Evolutionary conservation across 495 filamentous ascomycete genomes (phyloP).

Genomic region (Astrothelium macrocarpum): DNA sequence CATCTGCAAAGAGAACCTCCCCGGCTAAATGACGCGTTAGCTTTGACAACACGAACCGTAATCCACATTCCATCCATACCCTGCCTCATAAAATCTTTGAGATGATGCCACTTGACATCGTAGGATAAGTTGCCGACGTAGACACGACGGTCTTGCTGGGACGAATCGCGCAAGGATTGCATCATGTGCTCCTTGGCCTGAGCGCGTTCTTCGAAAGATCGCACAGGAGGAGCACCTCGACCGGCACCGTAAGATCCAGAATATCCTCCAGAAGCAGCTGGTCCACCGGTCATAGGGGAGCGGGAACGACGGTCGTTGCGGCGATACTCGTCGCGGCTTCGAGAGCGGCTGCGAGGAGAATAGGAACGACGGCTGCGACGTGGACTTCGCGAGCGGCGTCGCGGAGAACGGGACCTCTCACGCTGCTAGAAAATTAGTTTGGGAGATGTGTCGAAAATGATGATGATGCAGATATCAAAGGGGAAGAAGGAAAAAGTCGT

Average conservation of each 20-base stretch:
- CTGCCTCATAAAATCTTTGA: constrained; percentile 99
- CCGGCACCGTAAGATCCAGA: constrained; percentile 50
- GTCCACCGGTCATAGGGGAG: constrained; percentile 75
- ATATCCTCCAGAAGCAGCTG: constrained; percentile 58
- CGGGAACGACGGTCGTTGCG: constrained; percentile 69
- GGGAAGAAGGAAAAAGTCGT: too few relatives aligned
- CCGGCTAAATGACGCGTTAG: constrained; percentile 53
- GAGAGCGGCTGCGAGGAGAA: constrained; percentile 85
- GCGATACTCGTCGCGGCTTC: constrained; percentile 75
- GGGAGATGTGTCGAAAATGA: neutral
- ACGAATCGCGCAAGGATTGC: constrained; percentile 82
- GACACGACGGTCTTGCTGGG: constrained; percentile 97
- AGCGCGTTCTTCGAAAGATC: constrained; percentile 74
- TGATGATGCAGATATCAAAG: neutral
- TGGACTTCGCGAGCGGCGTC: constrained; percentile 74
- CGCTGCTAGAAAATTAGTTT: constrained; percentile 47
- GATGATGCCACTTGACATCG: constrained; percentile 99
- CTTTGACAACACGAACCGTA: neutral
- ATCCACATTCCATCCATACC: constrained; percentile 49
- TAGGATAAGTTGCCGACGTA: constrained; percentile 98
- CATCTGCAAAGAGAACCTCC: constrained; percentile 99
- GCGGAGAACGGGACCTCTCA: constrained; percentile 88
- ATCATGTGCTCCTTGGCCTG: constrained; percentile 91
- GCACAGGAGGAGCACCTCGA: constrained; percentile 53
- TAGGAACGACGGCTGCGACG: constrained; percentile 75